phyloP scores from a whole-genome alignment of 805 yeast genomes.

The Yamadazyma sp. region DNA sequence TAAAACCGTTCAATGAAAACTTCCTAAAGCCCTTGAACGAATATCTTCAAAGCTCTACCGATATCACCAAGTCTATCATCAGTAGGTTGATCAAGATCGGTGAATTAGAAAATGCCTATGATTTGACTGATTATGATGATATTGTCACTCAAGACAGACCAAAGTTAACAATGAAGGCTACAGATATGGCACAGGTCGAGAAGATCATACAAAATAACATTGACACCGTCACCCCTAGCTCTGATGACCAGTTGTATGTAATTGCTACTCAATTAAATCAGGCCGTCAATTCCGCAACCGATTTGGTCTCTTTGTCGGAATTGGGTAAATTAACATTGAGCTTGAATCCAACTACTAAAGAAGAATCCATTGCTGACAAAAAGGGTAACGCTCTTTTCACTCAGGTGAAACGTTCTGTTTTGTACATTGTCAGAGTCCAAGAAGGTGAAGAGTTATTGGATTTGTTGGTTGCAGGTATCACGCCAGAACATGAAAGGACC shows the following conservation, averaged over 20 bases:
- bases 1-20: slow-evolving; percentile 69
- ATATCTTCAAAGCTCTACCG: slow-evolving; percentile 54
- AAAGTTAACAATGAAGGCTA: slow-evolving; percentile 40
- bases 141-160: slow-evolving; percentile 52
- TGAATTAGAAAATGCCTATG: slow-evolving; percentile 59
- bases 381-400: slow-evolving; percentile 60
- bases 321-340: slow-evolving; percentile 54
- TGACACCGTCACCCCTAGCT: slow-evolving; percentile 45
- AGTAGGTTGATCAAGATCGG: slow-evolving; percentile 52
- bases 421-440: slow-evolving; percentile 83
- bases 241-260: slow-evolving; percentile 56
- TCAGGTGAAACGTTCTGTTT: slow-evolving; percentile 79
- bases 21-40: slow-evolving; percentile 81
- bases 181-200: slow-evolving; percentile 48
- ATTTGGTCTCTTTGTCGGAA: slow-evolving; percentile 49
- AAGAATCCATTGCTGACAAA: slow-evolving; percentile 51
- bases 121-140: slow-evolving; percentile 67
- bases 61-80: slow-evolving; percentile 46
- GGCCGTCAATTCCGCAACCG: slow-evolving; percentile 36
- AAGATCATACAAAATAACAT: slow-evolving; percentile 41
- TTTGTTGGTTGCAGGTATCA: slow-evolving; percentile 63
- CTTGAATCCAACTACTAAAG: slow-evolving; percentile 52
- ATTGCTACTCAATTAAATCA: slow-evolving; percentile 42
- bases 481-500: slow-evolving; percentile 63
- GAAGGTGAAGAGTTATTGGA: slow-evolving; percentile 66